phyloP scores from a whole-genome alignment of 768 basidiomycete genomes.

The Lanmaoa pseudosensibilis region DNA sequence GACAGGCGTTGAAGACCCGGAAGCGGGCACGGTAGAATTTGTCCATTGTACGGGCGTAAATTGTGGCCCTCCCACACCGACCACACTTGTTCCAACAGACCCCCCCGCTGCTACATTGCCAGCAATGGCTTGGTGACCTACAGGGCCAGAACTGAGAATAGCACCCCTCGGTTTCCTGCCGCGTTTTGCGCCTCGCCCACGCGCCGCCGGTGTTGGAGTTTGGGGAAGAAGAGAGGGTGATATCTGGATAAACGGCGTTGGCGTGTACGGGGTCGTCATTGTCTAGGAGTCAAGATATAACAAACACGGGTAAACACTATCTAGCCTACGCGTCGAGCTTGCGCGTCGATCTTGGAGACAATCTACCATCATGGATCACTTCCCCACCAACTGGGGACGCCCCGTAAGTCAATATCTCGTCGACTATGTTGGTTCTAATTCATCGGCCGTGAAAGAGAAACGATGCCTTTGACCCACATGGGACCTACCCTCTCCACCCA shows the following conservation, averaged over 20 bases:
- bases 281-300: not conserved
- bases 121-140: conserved; percentile 11
- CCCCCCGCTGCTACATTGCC: not conserved
- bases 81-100: not conserved
- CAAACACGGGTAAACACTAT: conserved; percentile 22
- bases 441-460: conserved; percentile 51
- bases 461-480: conserved; percentile 72
- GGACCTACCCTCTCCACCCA: conserved; percentile 72
- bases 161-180: conserved; percentile 27
- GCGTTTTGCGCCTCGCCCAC: conserved; percentile 28
- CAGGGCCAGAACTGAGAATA: conserved; percentile 5
- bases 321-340: conserved; percentile 25
- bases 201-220: conserved; percentile 22
- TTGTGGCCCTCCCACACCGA: not conserved
- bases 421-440: not conserved
- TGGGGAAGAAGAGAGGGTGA: conserved; percentile 16
- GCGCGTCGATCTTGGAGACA: conserved; percentile 16
- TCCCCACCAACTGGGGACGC: conserved; percentile 81
- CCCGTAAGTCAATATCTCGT: conserved; percentile 48
- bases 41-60: conserved; percentile 45
- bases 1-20: conserved; percentile 12
- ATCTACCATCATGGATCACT: conserved; percentile 67
- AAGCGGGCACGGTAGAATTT: conserved; percentile 14
- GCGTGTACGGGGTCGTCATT: conserved; percentile 28
- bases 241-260: conserved; percentile 30